Conservation (phyloP, 208 protist genomes). For the Acanthamoeba rhysodes region DNA sequence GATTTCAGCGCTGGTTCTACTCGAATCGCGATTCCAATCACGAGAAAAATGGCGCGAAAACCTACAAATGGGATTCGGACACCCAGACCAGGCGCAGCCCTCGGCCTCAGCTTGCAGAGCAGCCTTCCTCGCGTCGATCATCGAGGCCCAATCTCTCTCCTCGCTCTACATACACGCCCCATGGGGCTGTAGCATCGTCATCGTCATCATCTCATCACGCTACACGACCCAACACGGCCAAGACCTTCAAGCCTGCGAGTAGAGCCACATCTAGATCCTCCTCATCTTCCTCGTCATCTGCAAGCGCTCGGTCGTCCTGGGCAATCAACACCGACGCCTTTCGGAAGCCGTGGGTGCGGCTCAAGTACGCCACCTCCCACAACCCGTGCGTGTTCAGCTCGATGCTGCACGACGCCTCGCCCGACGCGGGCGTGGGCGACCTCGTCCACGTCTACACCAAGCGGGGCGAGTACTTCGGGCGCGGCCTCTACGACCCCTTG, state of each 20-base stretch:
- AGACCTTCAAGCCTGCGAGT: not conserved
- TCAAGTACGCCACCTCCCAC: slow-evolving; percentile 21
- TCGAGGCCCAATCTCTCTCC: not conserved
- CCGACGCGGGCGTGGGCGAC: slow-evolving; percentile 17
- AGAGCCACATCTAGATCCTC: not conserved
- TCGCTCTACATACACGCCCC: not conserved
- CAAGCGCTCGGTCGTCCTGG: not conserved
- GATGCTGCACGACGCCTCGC: slow-evolving; percentile 41
- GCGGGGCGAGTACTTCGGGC: slow-evolving; percentile 42
- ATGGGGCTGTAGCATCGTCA: not conserved
- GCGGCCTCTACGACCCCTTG: slow-evolving; percentile 41
- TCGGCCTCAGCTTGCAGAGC: not conserved
- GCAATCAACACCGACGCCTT: not conserved
- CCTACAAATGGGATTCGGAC: not conserved
- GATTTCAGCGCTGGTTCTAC: not conserved
- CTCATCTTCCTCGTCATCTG: not conserved
- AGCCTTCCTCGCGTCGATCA: not conserved
- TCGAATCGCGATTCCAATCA: not conserved
- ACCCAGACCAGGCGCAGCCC: not conserved
- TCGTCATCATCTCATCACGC: no score
- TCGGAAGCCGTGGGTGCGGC: slow-evolving; percentile 7
- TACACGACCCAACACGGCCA: not conserved
- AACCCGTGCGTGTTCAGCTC: slow-evolving; percentile 52
- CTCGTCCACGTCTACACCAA: slow-evolving; percentile 59
- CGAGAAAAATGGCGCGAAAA: slow-evolving; percentile 8